Conservation (phyloP, 2,329 filamentous ascomycete genomes). For the Thermothelomyces thermophilus region DNA sequence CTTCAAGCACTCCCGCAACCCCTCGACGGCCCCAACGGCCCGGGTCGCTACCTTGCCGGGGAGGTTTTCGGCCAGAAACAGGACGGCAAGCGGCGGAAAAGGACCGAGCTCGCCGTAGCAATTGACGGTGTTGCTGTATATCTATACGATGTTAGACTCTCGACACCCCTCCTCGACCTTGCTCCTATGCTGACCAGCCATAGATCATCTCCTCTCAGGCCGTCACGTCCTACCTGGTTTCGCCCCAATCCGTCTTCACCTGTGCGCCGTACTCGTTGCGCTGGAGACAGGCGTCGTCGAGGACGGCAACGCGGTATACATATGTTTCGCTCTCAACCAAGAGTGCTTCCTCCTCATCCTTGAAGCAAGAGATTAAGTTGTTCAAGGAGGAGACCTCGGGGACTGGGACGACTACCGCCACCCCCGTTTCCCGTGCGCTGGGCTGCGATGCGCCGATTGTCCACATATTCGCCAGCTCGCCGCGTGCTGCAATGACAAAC, state of each 20-base stretch:
- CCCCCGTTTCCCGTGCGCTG: slow-evolving; percentile 40
- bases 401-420: slow-evolving; percentile 47
- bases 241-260: slow-evolving; percentile 57
- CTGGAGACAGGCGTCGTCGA: slow-evolving; percentile 41
- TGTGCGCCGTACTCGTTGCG: slow-evolving; percentile 55
- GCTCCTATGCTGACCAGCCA: slow-evolving; percentile 16
- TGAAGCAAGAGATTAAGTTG: slow-evolving; percentile 47
- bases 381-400: slow-evolving; percentile 52
- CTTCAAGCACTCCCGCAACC: slow-evolving; percentile 54
- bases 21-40: slow-evolving; percentile 42
- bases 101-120: slow-evolving; percentile 56
- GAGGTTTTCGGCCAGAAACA: slow-evolving; percentile 55
- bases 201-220: slow-evolving; percentile 56
- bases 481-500: slow-evolving; percentile 15
- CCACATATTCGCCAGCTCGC: slow-evolving; percentile 35
- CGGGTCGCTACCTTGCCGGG: slow-evolving; percentile 50
- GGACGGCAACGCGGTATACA: slow-evolving; percentile 50
- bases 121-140: slow-evolving; percentile 59
- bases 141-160: slow-evolving; percentile 53
- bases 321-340: slow-evolving; percentile 47
- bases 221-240: slow-evolving; percentile 60
- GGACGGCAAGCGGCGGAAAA: slow-evolving; percentile 54
- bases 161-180: slow-evolving; percentile 4
- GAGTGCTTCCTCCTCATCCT: slow-evolving; percentile 33
- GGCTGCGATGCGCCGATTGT: slow-evolving; percentile 36